These are phyloP conservation scores for Xylaria sp. DNA, from an alignment of 2,329 filamentous ascomycete genomes.

Conservation along the genomic window DNA sequence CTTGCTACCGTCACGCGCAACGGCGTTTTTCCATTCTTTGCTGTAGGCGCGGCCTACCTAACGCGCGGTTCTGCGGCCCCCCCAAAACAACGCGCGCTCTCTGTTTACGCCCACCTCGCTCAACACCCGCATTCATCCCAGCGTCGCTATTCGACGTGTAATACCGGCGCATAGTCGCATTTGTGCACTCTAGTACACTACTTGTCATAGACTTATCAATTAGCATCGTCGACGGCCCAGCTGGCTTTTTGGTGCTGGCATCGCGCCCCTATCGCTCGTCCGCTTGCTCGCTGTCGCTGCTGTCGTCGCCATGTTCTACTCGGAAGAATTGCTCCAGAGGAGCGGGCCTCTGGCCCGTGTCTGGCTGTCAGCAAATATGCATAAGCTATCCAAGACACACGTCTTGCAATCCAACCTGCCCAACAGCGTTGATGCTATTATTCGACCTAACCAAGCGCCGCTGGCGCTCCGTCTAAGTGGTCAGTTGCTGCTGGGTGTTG, in stretches of 20 bases:
- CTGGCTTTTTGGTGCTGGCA: constrained; percentile 6
- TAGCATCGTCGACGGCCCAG: constrained; percentile 28
- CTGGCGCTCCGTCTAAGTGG: constrained; percentile 95
- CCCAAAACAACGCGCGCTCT: constrained; percentile 48
- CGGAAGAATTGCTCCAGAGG: constrained; percentile 94
- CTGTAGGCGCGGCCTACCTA: constrained; percentile 39
- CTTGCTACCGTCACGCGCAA: constrained; percentile 26
- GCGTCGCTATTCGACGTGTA: constrained; percentile 14
- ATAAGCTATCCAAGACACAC: constrained; percentile 97
- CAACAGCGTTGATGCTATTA: constrained; percentile 94
- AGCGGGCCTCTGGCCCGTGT: constrained; percentile 96
- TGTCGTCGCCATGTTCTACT: constrained; percentile 87
- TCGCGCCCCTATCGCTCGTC: constrained; percentile 37
- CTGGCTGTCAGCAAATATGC: constrained; percentile 97
- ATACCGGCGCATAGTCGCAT: constrained; percentile 39
- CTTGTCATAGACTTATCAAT: constrained; percentile 27
- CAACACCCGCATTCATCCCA: constrained; percentile 30
- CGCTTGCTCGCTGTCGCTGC: constrained; percentile 43
- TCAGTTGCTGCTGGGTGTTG: constrained; percentile 93
- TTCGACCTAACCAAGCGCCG: constrained; percentile 90
- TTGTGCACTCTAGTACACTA: constrained; percentile 35
- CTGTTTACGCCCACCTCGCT: constrained; percentile 45
- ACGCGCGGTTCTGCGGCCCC: constrained; percentile 44
- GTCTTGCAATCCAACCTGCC: constrained; percentile 95
- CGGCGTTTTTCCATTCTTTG: constrained; percentile 28